phyloP scores from a whole-genome alignment of 768 basidiomycete species.

The Boletus rex-veris region DNA sequence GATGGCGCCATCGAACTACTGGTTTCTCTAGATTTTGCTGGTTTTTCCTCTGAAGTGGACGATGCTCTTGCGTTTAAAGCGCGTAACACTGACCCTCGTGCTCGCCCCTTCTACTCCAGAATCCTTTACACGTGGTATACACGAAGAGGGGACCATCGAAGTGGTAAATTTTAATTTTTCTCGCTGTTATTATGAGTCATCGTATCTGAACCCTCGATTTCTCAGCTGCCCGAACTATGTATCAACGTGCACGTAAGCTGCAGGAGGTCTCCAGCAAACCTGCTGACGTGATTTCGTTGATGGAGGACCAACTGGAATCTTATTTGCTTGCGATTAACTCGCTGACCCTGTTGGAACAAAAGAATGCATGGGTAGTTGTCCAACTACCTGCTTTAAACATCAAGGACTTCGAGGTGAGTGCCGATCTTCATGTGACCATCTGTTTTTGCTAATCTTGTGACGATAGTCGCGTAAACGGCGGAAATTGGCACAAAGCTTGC shows the following conservation, averaged over 20 bases:
- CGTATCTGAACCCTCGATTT: constrained; percentile 25
- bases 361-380: constrained; percentile 80
- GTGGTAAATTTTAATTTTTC: constrained; percentile 54
- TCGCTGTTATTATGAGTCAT: constrained; percentile 6
- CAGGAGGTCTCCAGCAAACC: constrained; percentile 40
- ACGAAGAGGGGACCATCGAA: constrained; percentile 83
- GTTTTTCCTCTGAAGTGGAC: constrained; percentile 84
- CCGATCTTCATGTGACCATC: constrained; percentile 16
- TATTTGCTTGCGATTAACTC: constrained; percentile 88
- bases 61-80: constrained; percentile 87
- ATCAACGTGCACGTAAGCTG: constrained; percentile 82
- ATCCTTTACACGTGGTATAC: constrained; percentile 96
- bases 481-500: constrained; percentile 70
- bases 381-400: constrained; percentile 48
- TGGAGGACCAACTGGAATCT: constrained; percentile 73
- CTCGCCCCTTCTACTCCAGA: constrained; percentile 80
- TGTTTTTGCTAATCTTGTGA: constrained; percentile 16
- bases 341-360: constrained; percentile 74
- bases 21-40: constrained; percentile 80
- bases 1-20: constrained; percentile 75
- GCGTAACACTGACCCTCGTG: constrained; percentile 85
- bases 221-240: constrained; percentile 88
- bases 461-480: constrained; percentile 65
- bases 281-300: constrained; percentile 39
- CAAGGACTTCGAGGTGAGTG: constrained; percentile 43